Conservation (phyloP, 2,329 filamentous ascomycete species). For the Phaeosphaeria sp. region DNA sequence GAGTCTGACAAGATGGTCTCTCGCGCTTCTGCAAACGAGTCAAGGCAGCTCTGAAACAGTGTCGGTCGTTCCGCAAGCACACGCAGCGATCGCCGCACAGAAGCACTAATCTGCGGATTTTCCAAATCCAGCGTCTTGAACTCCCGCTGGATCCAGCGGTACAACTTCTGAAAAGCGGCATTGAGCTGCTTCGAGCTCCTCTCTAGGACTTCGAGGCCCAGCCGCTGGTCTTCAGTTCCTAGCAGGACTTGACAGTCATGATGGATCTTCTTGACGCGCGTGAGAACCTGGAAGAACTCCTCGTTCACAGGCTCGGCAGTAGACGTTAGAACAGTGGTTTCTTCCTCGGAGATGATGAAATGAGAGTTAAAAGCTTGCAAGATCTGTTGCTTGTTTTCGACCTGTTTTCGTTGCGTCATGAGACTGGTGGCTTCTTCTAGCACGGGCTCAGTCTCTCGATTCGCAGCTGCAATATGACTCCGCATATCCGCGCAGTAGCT, state of each 20-base stretch:
- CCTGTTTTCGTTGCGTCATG: conserved; percentile 72
- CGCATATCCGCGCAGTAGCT: conserved; percentile 82
- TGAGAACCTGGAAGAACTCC: conserved; percentile 78
- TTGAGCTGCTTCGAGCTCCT: conserved; percentile 87
- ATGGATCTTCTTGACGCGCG: conserved; percentile 83
- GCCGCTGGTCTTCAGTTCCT: conserved; percentile 84
- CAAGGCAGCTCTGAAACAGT: conserved; percentile 90
- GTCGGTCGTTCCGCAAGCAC: conserved; percentile 88
- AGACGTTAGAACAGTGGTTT: conserved; percentile 76
- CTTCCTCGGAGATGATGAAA: conserved; percentile 84
- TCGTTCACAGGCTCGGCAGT: conserved; percentile 84
- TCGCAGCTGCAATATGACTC: conserved; percentile 75
- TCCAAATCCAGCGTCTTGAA: conserved; percentile 93
- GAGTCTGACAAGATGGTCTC: conserved; percentile 86
- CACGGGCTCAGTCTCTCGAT: conserved; percentile 74
- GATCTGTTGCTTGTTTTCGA: conserved; percentile 81
- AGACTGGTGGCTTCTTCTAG: conserved; percentile 78
- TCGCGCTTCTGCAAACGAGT: conserved; percentile 89
- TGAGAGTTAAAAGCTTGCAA: conserved; percentile 79
- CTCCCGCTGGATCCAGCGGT: conserved; percentile 92
- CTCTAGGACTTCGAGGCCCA: conserved; percentile 91
- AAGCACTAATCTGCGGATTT: conserved; percentile 87
- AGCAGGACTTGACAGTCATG: conserved; percentile 88
- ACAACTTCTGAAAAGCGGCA: conserved; percentile 91
- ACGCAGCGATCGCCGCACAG: conserved; percentile 81